Evolutionary conservation across 495 filamentous ascomycete genomes (phyloP).

Genomic region (Xylona heveae): DNA sequence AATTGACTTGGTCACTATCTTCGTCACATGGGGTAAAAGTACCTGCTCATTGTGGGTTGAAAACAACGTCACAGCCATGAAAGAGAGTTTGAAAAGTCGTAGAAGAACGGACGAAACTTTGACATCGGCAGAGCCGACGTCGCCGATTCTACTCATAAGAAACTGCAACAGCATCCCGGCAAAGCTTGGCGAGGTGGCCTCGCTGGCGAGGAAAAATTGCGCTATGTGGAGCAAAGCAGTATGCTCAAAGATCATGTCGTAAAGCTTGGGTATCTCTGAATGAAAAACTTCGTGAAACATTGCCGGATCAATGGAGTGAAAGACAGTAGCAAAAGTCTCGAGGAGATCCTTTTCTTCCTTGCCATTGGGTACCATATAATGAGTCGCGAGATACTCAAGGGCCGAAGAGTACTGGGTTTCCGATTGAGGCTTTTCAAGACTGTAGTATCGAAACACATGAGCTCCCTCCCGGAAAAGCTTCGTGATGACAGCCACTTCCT

Average conservation of each 20-base stretch:
- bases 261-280: slow-evolving; percentile 85
- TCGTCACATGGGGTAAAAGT: slow-evolving; percentile 80
- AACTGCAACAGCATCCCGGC: slow-evolving; percentile 95
- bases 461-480: slow-evolving; percentile 95
- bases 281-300: slow-evolving; percentile 98
- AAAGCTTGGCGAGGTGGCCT: slow-evolving; percentile 93
- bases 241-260: slow-evolving; percentile 96
- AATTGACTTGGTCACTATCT: slow-evolving; percentile 90
- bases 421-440: slow-evolving; percentile 54
- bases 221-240: slow-evolving; percentile 83
- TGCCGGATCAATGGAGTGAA: slow-evolving; percentile 94
- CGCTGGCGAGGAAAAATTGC: slow-evolving; percentile 93
- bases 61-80: slow-evolving; percentile 98
- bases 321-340: slow-evolving; percentile 94
- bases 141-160: slow-evolving; percentile 85
- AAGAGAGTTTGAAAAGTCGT: slow-evolving; percentile 91
- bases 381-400: slow-evolving; percentile 76
- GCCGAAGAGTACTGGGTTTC: slow-evolving; percentile 59
- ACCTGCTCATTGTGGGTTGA: slow-evolving; percentile 89
- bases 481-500: slow-evolving; percentile 90
- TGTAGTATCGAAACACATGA: slow-evolving; percentile 90
- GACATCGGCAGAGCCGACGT: slow-evolving; percentile 79
- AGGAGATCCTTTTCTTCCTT: slow-evolving; percentile 96
- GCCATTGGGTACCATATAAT: slow-evolving; percentile 74
- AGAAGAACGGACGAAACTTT: slow-evolving; percentile 81